Conservation (phyloP, 2,329 filamentous ascomycete genomes). For the Trichoderma cornu-damae region DNA sequence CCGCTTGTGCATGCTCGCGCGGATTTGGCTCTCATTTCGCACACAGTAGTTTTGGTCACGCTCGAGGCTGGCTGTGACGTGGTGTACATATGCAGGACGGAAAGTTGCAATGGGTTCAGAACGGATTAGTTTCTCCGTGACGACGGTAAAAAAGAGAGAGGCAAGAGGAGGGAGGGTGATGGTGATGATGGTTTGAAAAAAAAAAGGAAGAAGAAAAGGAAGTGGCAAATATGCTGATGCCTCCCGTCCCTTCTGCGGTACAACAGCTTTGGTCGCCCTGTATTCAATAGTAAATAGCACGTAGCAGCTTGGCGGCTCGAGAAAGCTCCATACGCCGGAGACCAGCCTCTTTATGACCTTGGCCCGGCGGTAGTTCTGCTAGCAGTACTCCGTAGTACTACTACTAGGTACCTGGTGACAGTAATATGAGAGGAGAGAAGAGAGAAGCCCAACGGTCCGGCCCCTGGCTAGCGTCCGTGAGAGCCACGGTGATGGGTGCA, state of each 20-base stretch:
- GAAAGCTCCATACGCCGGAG: constrained; percentile 13
- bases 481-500: not conserved
- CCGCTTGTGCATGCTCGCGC: not conserved
- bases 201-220: not conserved
- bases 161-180: not conserved
- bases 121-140: too few species aligned
- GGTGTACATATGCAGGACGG: constrained; percentile 2
- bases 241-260: not conserved
- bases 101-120: not conserved
- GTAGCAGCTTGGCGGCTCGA: constrained; percentile 5
- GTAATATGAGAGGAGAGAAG: constrained; percentile 3
- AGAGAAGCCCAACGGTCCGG: not conserved
- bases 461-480: constrained; percentile 9
- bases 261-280: not conserved
- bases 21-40: constrained; percentile 3
- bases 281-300: too few species aligned
- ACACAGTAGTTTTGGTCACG: constrained; percentile 16
- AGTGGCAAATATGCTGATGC: not conserved
- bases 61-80: constrained; percentile 9
- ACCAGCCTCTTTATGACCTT: constrained; percentile 9
- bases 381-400: too few species aligned
- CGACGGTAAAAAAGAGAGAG: not conserved
- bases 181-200: not conserved
- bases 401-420: too few species aligned
- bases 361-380: constrained; percentile 5